These are phyloP conservation scores for Fusarium citri DNA, from an alignment of 2,329 filamentous ascomycete species.

Conservation along the genomic window DNA sequence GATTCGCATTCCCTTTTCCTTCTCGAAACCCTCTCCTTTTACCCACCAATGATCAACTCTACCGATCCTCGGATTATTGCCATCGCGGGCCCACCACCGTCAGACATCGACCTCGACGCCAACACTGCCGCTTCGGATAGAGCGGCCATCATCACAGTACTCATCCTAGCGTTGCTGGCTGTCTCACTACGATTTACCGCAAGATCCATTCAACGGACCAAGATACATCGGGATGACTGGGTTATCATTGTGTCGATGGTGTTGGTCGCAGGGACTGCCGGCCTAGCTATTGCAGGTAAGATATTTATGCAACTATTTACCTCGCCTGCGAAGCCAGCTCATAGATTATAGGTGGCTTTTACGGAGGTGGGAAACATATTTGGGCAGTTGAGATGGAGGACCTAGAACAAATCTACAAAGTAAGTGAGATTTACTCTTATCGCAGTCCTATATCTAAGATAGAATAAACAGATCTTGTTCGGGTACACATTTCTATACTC, in stretches of 20 bases:
- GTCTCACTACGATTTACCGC: constrained; percentile 9
- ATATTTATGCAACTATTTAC: no score
- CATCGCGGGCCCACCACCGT: constrained; percentile 6
- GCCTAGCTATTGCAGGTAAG: constrained; percentile 11
- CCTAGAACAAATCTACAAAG: constrained; percentile 14
- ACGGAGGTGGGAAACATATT: constrained; percentile 19
- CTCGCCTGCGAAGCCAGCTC: background rate
- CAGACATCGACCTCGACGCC: background rate
- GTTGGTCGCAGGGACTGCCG: constrained; percentile 12
- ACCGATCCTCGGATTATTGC: background rate
- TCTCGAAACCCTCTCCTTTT: accelerated
- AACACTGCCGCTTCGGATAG: constrained; percentile 11
- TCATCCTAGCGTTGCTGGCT: background rate
- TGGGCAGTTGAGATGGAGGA: constrained; percentile 10
- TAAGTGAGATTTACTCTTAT: background rate
- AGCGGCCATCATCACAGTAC: background rate
- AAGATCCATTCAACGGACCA: background rate
- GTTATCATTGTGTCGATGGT: constrained; percentile 11
- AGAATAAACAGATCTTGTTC: background rate
- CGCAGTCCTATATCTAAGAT: background rate
- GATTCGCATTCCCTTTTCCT: no score
- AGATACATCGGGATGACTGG: constrained; percentile 20
- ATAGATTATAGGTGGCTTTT: constrained; percentile 2
- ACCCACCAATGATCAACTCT: background rate
- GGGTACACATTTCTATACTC: constrained; percentile 19